Conservation (phyloP, 306 rosid species). For the Glycyrrhiza uralensis region DNA sequence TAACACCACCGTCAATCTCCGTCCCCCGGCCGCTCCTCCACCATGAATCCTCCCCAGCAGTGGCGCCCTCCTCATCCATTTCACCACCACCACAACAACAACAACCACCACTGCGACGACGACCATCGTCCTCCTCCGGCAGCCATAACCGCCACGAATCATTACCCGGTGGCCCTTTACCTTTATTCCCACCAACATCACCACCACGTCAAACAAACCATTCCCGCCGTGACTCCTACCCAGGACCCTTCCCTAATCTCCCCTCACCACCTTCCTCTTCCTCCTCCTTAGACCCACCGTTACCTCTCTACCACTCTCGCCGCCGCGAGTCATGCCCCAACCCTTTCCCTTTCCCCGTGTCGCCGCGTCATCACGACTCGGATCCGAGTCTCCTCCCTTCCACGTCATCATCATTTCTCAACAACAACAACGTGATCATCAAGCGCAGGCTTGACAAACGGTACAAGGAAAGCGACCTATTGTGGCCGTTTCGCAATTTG, state of each 20-base stretch:
- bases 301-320: not conserved
- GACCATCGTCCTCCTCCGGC: not conserved
- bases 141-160: constrained; percentile 15
- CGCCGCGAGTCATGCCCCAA: not conserved
- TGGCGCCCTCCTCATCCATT: constrained; percentile 31
- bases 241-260: constrained; percentile 20
- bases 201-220: not conserved
- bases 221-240: constrained; percentile 24
- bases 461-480: too few relatives aligned
- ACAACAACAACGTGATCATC: not conserved
- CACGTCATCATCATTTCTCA: not conserved
- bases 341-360: not conserved
- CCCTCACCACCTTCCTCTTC: not conserved
- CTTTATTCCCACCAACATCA: not conserved
- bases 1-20: not conserved
- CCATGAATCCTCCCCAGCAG: constrained; percentile 41
- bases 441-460: constrained; percentile 18
- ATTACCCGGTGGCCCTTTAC: not conserved
- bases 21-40: not conserved
- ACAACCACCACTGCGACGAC: not conserved
- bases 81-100: constrained; percentile 11
- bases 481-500: constrained; percentile 32
- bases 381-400: constrained; percentile 18
- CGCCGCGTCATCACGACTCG: not conserved
- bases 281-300: not conserved